Conservation (phyloP, 2,329 filamentous ascomycete genomes). For the Albifimbria verrucaria region DNA sequence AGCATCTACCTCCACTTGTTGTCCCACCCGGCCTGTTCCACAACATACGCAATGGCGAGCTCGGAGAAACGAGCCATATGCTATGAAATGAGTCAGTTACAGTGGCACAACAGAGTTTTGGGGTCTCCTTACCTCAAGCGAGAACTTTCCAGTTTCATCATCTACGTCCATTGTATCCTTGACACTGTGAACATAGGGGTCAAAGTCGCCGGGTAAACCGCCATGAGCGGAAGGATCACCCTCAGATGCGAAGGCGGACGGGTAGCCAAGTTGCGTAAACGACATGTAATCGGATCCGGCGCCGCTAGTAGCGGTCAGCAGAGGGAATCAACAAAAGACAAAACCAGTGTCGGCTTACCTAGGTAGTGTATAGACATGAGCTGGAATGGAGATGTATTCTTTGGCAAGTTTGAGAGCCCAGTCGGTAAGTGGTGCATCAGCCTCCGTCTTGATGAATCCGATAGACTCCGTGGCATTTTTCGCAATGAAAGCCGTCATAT, state of each 20-base stretch:
- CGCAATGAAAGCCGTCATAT: slow-evolving; percentile 37
- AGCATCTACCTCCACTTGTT: slow-evolving; percentile 34
- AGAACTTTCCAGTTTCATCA: slow-evolving; percentile 34
- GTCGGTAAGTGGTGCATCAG: slow-evolving; percentile 31
- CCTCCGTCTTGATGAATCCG: slow-evolving; percentile 33
- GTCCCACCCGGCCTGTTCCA: slow-evolving; percentile 38
- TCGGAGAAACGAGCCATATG: slow-evolving; percentile 39
- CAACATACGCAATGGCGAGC: slow-evolving; percentile 34
- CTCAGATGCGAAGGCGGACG: slow-evolving; percentile 34
- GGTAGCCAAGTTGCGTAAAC: slow-evolving; percentile 35
- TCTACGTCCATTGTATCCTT: slow-evolving; percentile 35
- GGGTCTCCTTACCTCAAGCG: slow-evolving; percentile 30
- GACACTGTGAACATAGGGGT: slow-evolving; percentile 33
- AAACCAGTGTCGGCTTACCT: slow-evolving; percentile 14
- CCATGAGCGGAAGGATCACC: slow-evolving; percentile 29
- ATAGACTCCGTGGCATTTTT: slow-evolving; percentile 36
- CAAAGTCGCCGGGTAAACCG: slow-evolving; percentile 29
- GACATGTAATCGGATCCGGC: slow-evolving; percentile 41
- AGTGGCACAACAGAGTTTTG: neutral
- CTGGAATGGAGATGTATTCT: slow-evolving; percentile 33
- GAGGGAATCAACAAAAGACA: neutral
- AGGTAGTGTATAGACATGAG: slow-evolving; percentile 28
- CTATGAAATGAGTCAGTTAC: slow-evolving; percentile 15
- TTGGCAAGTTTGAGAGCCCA: slow-evolving; percentile 30
- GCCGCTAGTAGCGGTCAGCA: slow-evolving; percentile 14